phyloP scores from a whole-genome alignment of 1,284 basidiomycete species.

The Ustilago crameri region DNA sequence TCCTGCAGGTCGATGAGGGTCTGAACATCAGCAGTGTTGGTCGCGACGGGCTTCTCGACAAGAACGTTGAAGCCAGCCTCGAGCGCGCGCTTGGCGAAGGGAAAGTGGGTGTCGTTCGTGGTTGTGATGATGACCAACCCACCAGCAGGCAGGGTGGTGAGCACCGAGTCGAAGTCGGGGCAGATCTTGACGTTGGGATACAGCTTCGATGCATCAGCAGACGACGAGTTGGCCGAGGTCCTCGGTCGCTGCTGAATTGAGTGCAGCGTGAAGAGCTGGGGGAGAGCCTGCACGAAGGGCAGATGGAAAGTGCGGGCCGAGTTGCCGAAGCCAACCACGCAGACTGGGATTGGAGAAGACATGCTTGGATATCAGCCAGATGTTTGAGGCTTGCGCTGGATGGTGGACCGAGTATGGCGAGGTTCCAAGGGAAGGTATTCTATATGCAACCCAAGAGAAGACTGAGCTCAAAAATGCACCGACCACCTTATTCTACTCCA shows the following conservation, averaged over 20 bases:
- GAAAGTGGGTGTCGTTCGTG: constrained; percentile 63
- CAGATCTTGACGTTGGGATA: constrained; percentile 54
- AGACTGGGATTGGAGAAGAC: constrained; percentile 52
- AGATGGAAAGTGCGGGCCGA: constrained; percentile 64
- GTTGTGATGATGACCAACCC: constrained; percentile 65
- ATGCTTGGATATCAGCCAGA: background rate
- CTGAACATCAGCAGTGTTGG: constrained; percentile 45
- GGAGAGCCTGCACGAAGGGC: constrained; percentile 58
- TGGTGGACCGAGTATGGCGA: background rate
- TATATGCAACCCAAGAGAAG: background rate
- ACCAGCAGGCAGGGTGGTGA: constrained; percentile 56
- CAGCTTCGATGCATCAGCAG: constrained; percentile 40
- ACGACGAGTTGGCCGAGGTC: constrained; percentile 29
- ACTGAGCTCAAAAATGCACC: constrained; percentile 2
- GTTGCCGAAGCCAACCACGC: constrained; percentile 61
- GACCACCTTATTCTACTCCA: background rate
- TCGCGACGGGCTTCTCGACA: constrained; percentile 65
- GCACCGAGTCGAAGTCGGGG: constrained; percentile 54
- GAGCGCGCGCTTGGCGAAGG: constrained; percentile 61
- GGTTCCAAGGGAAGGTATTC: background rate
- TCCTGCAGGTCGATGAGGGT: constrained; percentile 51
- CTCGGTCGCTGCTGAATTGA: constrained; percentile 64
- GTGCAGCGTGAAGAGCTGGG: constrained; percentile 54
- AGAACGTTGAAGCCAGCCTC: constrained; percentile 63
- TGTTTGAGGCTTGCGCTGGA: background rate